A percentile compares a stretch with the other conserved stretches of the same genome.
These are phyloP conservation scores for Phytophthora cactorum DNA, from an alignment of 352 stramenopile species.

Conservation along the genomic window DNA sequence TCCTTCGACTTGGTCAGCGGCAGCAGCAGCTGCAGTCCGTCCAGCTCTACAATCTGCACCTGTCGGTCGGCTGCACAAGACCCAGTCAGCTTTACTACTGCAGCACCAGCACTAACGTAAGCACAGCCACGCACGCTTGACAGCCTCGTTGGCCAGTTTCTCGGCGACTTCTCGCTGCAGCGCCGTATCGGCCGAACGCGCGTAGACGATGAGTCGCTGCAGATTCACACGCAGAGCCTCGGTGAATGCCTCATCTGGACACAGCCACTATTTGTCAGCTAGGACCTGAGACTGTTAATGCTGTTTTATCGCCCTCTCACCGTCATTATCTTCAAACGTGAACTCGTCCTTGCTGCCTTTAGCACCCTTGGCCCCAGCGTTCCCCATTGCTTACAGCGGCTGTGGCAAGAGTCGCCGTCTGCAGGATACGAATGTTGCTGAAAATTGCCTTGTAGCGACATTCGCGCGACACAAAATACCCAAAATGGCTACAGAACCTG, in stretches of 20 bases:
- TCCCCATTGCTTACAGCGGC: slow-evolving; percentile 44
- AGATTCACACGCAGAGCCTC: slow-evolving; percentile 90
- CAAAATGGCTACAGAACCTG: too few species aligned
- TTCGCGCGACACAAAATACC: background rate
- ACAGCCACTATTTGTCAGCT: background rate
- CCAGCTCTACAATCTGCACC: slow-evolving; percentile 94
- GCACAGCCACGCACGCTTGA: slow-evolving; percentile 78
- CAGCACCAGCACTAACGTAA: background rate
- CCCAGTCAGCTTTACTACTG: background rate
- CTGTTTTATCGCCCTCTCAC: slow-evolving; percentile 18
- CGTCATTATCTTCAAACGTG: slow-evolving; percentile 75
- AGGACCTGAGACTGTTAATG: too few species aligned
- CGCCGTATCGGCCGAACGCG: slow-evolving; percentile 89
- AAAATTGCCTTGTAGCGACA: background rate
- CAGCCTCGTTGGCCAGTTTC: slow-evolving; percentile 95
- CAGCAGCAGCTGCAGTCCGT: slow-evolving; percentile 92
- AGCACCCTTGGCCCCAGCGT: slow-evolving; percentile 50
- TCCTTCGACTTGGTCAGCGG: slow-evolving; percentile 93
- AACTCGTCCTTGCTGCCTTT: slow-evolving; percentile 86
- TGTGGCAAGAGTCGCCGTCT: slow-evolving; percentile 11
- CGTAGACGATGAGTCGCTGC: slow-evolving; percentile 93
- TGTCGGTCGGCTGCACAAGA: slow-evolving; percentile 83
- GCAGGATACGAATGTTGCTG: background rate
- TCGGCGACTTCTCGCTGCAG: slow-evolving; percentile 94
- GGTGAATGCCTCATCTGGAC: slow-evolving; percentile 87